Base-by-base conservation (phyloP, 306 rosid genomes). In the Begonia fuchsioides region DNA sequence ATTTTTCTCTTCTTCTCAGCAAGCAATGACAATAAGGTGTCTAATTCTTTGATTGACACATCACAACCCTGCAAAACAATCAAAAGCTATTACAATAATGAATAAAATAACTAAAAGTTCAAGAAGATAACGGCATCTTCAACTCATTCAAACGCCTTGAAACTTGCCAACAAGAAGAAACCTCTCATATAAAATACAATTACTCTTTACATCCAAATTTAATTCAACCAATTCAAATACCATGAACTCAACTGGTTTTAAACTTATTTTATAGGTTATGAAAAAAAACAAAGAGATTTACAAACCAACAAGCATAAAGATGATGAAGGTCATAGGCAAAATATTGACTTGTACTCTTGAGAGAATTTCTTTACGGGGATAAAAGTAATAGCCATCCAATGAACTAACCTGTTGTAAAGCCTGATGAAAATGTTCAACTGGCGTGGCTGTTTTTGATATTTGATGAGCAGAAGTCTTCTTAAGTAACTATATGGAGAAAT, bases 1-100 rank as follows among this genome's bases (percentile, higher is more conserved):
- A 85, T 90, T 74, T 90, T 90, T 70, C 87, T 79, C 77, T 85
- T 90, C 74, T 85, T 90, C 60, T 90, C 96, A 3, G 87, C 49
- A 51, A 90, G 83, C 52, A 90, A 76, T 41, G 62, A 60, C 76
- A 90, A 69, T 55, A 90, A 83, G 57, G 72, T 64, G 73, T 90
- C 93, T 14, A 90, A 56, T 74, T 85, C 98, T 76, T 82, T 85
- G 58, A 85, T 75, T 17, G 95, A 62, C 66, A 85, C 93, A 26
- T 85, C 85, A 68, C 87, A 90, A 17, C 98, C 98, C 98, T 90
- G 81, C 26, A 65, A 49, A n/a, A 15, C 45, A 53, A 57, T 44
- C 47, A 49, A 55, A 71, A 54, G 45, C 35, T 26, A 26, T 26
- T 26, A 26, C 7, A 26, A 26, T 26, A 26, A 26, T 26, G 35